Evolutionary conservation across 2,329 filamentous ascomycete species (phyloP).

Genomic region (Colletotrichum shisoi): DNA sequence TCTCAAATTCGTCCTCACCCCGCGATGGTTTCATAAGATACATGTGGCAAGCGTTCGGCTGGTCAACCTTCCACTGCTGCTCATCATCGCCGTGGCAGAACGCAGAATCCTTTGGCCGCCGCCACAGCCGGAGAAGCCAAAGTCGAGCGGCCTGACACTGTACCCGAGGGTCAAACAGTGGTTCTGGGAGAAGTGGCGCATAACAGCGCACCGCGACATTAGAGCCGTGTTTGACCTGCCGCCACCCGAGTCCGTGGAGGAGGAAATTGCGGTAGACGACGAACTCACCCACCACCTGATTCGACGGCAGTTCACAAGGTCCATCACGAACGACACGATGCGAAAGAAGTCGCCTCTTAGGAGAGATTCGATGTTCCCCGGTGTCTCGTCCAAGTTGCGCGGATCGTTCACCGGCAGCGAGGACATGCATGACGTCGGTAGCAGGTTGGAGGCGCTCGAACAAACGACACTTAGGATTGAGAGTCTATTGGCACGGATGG

Average conservation of each 20-base stretch:
- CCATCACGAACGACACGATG: constrained; percentile 51
- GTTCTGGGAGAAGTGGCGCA: constrained; percentile 73
- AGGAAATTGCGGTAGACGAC: constrained; percentile 67
- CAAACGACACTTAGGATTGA: constrained; percentile 59
- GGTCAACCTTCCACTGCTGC: constrained; percentile 77
- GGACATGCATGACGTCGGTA: constrained; percentile 55
- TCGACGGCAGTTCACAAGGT: constrained; percentile 62
- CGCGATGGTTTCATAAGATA: constrained; percentile 89
- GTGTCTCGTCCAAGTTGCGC: constrained; percentile 60
- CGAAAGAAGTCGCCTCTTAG: constrained; percentile 51
- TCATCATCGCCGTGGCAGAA: constrained; percentile 75
- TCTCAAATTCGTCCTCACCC: constrained; percentile 78
- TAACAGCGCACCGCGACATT: constrained; percentile 76
- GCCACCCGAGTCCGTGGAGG: constrained; percentile 67
- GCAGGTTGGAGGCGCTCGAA: constrained; percentile 60
- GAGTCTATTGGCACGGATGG: constrained; percentile 54
- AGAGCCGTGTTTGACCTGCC: constrained; percentile 76
- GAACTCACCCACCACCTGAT: constrained; percentile 66
- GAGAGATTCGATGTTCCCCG: constrained; percentile 66
- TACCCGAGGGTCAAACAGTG: constrained; percentile 49
- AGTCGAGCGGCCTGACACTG: constrained; percentile 41
- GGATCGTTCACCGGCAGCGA: constrained; percentile 58
- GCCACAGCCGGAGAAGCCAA: constrained; percentile 34
- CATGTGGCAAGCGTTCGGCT: constrained; percentile 79
- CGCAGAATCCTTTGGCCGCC: constrained; percentile 70